Base-by-base conservation (phyloP, 2,329 filamentous ascomycete species). In the Plectosphaerella plurivora region DNA sequence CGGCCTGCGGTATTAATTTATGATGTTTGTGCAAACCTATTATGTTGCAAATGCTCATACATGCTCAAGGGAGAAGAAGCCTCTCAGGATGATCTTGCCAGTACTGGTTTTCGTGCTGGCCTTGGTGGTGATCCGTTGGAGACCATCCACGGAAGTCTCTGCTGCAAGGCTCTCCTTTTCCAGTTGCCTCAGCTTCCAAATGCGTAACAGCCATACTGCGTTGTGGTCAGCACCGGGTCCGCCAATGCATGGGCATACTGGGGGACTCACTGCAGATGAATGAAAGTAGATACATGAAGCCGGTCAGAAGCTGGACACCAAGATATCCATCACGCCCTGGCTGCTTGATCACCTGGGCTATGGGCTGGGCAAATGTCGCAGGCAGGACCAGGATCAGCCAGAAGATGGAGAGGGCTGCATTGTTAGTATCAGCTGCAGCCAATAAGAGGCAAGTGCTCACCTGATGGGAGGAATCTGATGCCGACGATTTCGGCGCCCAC, bases 401-500 rank as follows among this genome's bases (percentile, higher is more conserved):
- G 18, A 84, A 79, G 16, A 93, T 75, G 50, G 83, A 88, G 39
- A 93, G 68, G 0, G 73, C 79, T 61, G 47, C 11, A 12, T 41
- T 18, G 4, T 18, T 5, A 15, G 22, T 8, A 33, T 10, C 3
- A 2, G 12, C 51, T 11, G 44, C 18, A 16, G 16, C 2, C 18
- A 18, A 3, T 5, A 16, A 18, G 16, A 39, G 35, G 22, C 2
- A 20, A 20, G 22, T 22, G 56, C 66, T 59, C 55, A 59, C 81
- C 83, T 12, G 86, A 82, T 1, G 89, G 86, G 3, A 92, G 74
- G 42, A 87, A 71, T 53, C 79, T 78, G 5, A 93, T 66, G 0
- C 88, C 88, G 28, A 92, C 82, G 1, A 93, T 82, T 66, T 93
- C 89, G 3, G 86, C 86, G 5, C 81, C 81, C 7, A 92, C 82